These are phyloP conservation scores for Fusarium incarnatum DNA, from an alignment of 2,329 filamentous ascomycete species.

Conservation along the genomic window DNA sequence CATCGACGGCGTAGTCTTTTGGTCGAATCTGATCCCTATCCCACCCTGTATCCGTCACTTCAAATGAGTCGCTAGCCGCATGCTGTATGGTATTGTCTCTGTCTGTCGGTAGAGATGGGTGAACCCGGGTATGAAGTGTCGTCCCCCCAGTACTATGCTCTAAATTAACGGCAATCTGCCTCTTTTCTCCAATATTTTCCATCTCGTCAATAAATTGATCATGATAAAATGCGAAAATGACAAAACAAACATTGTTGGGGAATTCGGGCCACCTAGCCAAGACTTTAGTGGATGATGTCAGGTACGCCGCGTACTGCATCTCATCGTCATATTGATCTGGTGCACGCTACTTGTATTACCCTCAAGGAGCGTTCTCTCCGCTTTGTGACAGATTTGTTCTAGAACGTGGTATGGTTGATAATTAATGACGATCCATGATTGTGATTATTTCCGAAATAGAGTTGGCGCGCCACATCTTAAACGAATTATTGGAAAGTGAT, in stretches of 20 bases:
- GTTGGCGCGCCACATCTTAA: background rate
- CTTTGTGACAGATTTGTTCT: background rate
- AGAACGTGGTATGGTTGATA: background rate
- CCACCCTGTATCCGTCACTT: constrained; percentile 15
- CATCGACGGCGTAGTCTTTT: background rate
- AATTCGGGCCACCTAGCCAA: constrained; percentile 5
- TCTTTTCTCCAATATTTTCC: background rate
- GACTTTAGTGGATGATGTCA: constrained; percentile 16
- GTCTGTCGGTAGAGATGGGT: too few species aligned
- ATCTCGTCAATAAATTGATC: too few species aligned
- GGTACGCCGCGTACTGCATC: background rate
- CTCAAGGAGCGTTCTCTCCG: background rate
- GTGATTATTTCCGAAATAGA: background rate
- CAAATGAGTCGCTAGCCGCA: fast-evolving
- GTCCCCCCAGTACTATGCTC: too few species aligned
- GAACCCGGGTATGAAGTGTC: too few species aligned
- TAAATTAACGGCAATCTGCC: constrained; percentile 10
- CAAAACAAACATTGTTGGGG: background rate
- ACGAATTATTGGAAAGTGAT: too few species aligned
- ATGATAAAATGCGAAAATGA: background rate
- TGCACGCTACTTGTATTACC: background rate
- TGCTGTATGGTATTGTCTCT: fast-evolving
- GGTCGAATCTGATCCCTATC: background rate
- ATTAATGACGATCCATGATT: background rate
- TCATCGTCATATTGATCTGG: constrained; percentile 3